phyloP scores from a whole-genome alignment of 2,329 filamentous ascomycete genomes.

The Colletotrichum truncatum region DNA sequence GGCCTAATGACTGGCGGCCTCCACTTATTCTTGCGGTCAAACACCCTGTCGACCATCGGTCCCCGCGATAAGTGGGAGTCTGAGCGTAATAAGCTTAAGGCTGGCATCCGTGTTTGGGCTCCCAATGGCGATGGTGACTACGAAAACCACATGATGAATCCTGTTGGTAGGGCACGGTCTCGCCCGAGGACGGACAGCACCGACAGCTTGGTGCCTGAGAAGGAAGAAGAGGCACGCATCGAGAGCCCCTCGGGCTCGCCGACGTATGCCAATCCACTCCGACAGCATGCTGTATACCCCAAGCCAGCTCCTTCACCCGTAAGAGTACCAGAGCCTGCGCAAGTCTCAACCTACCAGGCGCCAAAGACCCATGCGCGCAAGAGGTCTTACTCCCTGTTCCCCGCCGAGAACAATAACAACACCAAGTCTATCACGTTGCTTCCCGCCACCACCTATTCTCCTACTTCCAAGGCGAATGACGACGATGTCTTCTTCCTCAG shows the following conservation, averaged over 20 bases:
- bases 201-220: conserved; percentile 43
- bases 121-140: conserved; percentile 37
- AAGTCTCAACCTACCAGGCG: conserved; percentile 28
- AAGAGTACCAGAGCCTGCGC: conserved; percentile 22
- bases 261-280: conserved; percentile 38
- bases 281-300: conserved; percentile 43
- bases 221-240: conserved; percentile 42
- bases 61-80: conserved; percentile 57
- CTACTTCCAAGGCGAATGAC: conserved; percentile 5
- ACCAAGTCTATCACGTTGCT: conserved; percentile 49
- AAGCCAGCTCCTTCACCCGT: conserved; percentile 7
- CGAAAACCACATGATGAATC: conserved; percentile 45
- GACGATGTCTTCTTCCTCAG: conserved; percentile 19
- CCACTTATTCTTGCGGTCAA: conserved; percentile 74
- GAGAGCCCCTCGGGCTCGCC: conserved; percentile 35
- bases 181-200: conserved; percentile 45
- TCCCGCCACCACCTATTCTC: conserved; percentile 58
- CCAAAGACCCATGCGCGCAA: conserved; percentile 43
- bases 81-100: conserved; percentile 53
- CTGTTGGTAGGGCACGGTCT: conserved; percentile 39
- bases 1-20: conserved; percentile 72
- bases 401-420: conserved; percentile 36
- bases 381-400: conserved; percentile 52
- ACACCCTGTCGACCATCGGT: conserved; percentile 64
- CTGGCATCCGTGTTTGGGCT: conserved; percentile 56